These are phyloP conservation scores for Entomortierella chlamydospora DNA, from an alignment of 192 early-diverging fungal genomes.

Conservation along the genomic window DNA sequence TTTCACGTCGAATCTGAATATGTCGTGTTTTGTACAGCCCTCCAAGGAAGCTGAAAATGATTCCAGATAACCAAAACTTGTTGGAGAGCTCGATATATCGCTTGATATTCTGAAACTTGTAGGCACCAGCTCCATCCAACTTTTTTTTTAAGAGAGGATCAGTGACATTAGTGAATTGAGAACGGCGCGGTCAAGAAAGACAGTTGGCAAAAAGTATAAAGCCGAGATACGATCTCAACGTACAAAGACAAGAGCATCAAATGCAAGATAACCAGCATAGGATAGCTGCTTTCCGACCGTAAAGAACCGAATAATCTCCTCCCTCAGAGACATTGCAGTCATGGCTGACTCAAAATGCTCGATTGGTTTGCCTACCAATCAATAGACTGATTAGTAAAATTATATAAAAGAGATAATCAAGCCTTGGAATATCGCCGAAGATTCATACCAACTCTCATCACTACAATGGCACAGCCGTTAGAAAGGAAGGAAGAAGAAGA, in stretches of 20 bases:
- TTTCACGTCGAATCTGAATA: constrained; percentile 56
- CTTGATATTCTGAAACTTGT: constrained; percentile 72
- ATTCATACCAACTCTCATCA: constrained; percentile 39
- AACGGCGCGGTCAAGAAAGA: neutral
- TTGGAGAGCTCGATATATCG: constrained; percentile 65
- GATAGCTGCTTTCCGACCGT: constrained; percentile 69
- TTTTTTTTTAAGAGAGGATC: too few relatives aligned
- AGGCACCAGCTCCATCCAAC: constrained; percentile 67
- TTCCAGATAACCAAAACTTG: constrained; percentile 76
- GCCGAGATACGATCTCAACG: neutral
- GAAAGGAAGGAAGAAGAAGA: neutral
- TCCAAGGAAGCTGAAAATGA: constrained; percentile 68
- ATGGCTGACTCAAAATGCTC: constrained; percentile 70
- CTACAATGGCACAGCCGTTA: too few relatives aligned
- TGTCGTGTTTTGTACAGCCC: constrained; percentile 75
- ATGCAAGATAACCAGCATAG: constrained; percentile 69
- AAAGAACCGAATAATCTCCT: constrained; percentile 67
- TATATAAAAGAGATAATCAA: neutral
- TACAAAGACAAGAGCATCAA: constrained; percentile 77
- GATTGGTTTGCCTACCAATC: constrained; percentile 62
- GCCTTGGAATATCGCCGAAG: neutral
- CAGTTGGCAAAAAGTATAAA: neutral
- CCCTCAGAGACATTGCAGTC: constrained; percentile 61
- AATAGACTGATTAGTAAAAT: neutral
- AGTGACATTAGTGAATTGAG: neutral